These are phyloP conservation scores for Eutrema japonicum DNA, from an alignment of 345 rosid genomes.

Conservation along the genomic window DNA sequence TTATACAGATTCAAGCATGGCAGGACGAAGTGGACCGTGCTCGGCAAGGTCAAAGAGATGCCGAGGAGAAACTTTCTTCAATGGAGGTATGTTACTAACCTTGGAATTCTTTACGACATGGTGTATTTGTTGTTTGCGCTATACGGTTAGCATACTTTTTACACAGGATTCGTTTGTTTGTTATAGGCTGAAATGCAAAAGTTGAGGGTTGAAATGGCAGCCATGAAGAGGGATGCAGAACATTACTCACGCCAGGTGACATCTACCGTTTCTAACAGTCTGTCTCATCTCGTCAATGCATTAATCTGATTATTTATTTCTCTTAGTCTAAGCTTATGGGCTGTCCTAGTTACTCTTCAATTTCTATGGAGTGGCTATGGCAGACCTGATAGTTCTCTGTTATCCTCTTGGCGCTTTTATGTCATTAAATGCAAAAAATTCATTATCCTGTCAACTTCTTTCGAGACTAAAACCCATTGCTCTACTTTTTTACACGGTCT, in stretches of 20 bases:
- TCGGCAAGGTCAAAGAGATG: conserved; percentile 92
- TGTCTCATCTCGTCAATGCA: conserved; percentile 29
- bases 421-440: neutral
- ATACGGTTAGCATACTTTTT: neutral
- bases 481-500: conserved; percentile 10
- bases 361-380: neutral
- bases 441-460: neutral
- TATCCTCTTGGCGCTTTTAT: neutral
- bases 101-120: neutral
- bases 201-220: conserved; percentile 96
- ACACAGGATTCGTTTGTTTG: conserved; percentile 32
- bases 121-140: conserved; percentile 18
- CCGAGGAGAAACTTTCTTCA: conserved; percentile 89
- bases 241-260: conserved; percentile 97
- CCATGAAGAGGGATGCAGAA: conserved; percentile 99
- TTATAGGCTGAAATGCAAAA: conserved; percentile 91
- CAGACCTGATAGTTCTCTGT: conserved; percentile 14
- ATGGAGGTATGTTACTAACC: conserved; percentile 65
- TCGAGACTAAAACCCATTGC: neutral
- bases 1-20: conserved; percentile 82
- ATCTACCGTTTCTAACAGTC: conserved; percentile 30
- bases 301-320: neutral
- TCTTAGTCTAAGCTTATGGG: conserved; percentile 4
- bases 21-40: conserved; percentile 97
- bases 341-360: neutral